These are phyloP conservation scores for Rhodocollybia butyracea DNA, from an alignment of 768 basidiomycete species.

Conservation along the genomic window DNA sequence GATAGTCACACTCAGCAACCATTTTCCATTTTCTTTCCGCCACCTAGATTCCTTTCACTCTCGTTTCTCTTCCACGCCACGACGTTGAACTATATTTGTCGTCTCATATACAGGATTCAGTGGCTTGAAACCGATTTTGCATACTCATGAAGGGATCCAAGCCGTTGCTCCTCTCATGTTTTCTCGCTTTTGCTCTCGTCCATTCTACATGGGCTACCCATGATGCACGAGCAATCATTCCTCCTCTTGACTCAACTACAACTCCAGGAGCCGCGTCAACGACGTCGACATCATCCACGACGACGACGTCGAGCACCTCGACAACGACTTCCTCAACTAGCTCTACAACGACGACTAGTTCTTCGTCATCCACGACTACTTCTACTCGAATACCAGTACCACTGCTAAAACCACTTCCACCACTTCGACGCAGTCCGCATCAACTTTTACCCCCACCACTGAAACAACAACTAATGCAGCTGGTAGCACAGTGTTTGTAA, in stretches of 20 bases:
- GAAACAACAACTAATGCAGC: slow-evolving; percentile 24
- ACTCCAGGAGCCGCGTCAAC: slow-evolving; percentile 1
- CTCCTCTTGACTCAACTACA: slow-evolving; percentile 4
- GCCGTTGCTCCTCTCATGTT: slow-evolving; percentile 9
- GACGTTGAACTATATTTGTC: background rate
- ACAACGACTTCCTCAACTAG: background rate
- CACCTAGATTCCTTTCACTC: background rate
- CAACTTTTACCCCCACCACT: too few species aligned
- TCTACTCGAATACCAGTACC: background rate
- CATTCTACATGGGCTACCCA: slow-evolving; percentile 1
- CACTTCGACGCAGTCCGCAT: slow-evolving; percentile 1
- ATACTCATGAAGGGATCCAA: slow-evolving; percentile 7
- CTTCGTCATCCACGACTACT: background rate
- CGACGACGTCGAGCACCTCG: background rate
- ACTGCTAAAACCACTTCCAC: slow-evolving; percentile 9
- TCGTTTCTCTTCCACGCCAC: background rate
- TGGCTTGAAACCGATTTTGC: slow-evolving; percentile 1
- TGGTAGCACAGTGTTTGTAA: slow-evolving; percentile 27
- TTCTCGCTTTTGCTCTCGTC: slow-evolving; percentile 8
- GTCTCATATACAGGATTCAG: background rate
- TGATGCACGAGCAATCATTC: background rate
- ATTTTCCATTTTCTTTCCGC: background rate
- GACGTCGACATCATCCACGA: background rate
- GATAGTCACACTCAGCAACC: background rate
- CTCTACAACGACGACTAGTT: background rate